Base-by-base conservation (phyloP, 176 grass and related monocot species). In the Carex kokanica region DNA sequence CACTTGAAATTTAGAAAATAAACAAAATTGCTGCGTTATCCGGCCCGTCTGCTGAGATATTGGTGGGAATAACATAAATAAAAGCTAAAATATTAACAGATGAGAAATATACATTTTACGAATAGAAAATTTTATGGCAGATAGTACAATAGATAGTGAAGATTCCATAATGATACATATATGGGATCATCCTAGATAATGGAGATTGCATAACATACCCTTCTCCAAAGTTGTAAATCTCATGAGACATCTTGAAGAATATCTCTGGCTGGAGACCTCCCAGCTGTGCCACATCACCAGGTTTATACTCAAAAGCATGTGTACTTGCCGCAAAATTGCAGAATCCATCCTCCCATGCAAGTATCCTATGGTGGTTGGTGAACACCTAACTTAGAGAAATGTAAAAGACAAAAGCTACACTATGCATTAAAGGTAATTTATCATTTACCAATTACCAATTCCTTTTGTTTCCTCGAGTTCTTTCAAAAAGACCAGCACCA, bases 271-370 rank as follows among this genome's bases (percentile, higher is more conserved):
- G 88, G 6, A 93, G 91, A 13, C 91, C 88, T 83, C 81, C 87
- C 53, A 68, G 61, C 54, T 89, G 66, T 57, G 81, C 81, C 68
- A 20, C 65, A n/a, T 84, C 81, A 54, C n/a, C 80, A 45, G 71
- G 75, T 40, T 87, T 85, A 62, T 65, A 84, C 24, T 86, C 91
- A 65, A 88, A 87, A 80, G 89, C 83, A 59, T 72, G 47, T 47
- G 84, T 66, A 71, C 81, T 89, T 24, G 94, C 85, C 17, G 94
- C 85, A 64, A 97, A 97, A 80, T 97, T 93, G 86, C 91, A 97
- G 86, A 93, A 97, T 32, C 94, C 94, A 90, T 97, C 94, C 74
- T 97, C 94, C 94, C 94, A 97, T 84, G 85, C 87, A 84, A 97
- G 86, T 60, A 97, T 97, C 94, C 94, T 97, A 36, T 60, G 14